These are phyloP conservation scores for Cladosporium halotolerans DNA, from an alignment of 2,329 filamentous ascomycete species.

Conservation along the genomic window DNA sequence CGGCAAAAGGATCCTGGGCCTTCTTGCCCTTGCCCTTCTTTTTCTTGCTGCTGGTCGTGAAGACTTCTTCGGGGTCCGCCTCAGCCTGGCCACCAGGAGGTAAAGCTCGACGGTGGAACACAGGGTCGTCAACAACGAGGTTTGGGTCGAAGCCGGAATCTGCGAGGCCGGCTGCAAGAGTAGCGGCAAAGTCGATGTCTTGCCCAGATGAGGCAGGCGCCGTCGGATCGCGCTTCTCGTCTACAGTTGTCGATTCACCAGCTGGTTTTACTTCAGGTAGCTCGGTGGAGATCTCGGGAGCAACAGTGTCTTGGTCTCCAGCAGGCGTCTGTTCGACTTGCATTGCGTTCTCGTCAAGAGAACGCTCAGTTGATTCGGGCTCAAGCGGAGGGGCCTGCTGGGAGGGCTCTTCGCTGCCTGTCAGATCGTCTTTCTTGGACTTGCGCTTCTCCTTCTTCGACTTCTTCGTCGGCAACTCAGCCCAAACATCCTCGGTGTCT, in stretches of 20 bases:
- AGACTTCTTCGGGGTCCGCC: constrained; percentile 28
- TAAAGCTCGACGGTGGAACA: constrained; percentile 31
- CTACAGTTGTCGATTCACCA: not conserved
- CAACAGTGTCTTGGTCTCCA: too few relatives aligned
- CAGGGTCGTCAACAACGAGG: constrained; percentile 39
- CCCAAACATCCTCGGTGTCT: not conserved
- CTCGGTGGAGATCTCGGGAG: too few relatives aligned
- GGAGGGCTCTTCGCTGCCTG: too few relatives aligned
- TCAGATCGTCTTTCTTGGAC: constrained; percentile 28
- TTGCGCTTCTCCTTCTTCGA: constrained; percentile 31
- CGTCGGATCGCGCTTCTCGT: not conserved
- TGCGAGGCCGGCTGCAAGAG: constrained; percentile 40
- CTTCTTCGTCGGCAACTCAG: constrained; percentile 16
- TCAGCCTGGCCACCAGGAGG: constrained; percentile 27
- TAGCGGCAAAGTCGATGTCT: constrained; percentile 44
- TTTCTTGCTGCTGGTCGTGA: constrained; percentile 24
- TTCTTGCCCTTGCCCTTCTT: constrained; percentile 24
- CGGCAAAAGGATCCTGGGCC: not conserved
- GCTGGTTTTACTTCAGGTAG: too few relatives aligned
- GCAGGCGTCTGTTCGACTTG: too few relatives aligned
- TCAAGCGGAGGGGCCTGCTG: too few relatives aligned
- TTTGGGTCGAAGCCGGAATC: constrained; percentile 43
- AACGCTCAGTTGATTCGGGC: too few relatives aligned
- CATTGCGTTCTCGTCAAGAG: too few relatives aligned
- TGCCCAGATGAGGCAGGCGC: constrained; percentile 12